Evolutionary conservation across 148 eudicot genomes (phyloP).

Genomic region (Silene latifolia): DNA sequence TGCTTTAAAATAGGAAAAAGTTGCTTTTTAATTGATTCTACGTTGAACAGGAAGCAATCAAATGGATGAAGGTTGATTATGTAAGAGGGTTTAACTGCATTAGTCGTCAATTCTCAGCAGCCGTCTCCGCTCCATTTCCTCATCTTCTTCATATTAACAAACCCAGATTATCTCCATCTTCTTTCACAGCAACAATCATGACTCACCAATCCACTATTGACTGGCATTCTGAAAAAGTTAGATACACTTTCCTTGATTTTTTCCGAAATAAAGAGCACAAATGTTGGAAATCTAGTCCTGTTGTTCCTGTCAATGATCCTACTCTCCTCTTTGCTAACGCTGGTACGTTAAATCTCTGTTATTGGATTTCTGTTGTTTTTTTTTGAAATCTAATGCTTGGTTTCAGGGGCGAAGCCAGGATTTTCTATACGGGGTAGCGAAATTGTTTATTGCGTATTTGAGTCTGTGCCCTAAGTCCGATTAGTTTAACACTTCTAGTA

Average conservation of each 20-base stretch:
- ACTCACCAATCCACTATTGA: constrained; percentile 34
- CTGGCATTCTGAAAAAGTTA: constrained; percentile 72
- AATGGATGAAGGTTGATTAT: constrained; percentile 36
- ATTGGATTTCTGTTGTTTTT: neutral
- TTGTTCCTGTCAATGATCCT: constrained; percentile 89
- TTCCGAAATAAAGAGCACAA: constrained; percentile 54
- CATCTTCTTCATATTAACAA: neutral
- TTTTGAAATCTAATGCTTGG: neutral
- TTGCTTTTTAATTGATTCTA: too few relatives aligned
- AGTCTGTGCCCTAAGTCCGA: too few relatives aligned
- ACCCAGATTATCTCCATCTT: neutral
- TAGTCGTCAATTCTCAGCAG: neutral
- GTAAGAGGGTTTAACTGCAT: constrained; percentile 24
- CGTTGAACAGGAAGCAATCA: neutral
- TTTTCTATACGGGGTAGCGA: too few relatives aligned
- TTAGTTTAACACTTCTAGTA: too few relatives aligned
- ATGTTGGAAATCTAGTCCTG: constrained; percentile 86
- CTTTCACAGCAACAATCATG: constrained; percentile 27
- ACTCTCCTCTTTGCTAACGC: constrained; percentile 95
- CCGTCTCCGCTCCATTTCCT: neutral
- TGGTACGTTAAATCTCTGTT: constrained; percentile 38
- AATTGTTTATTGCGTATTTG: too few relatives aligned
- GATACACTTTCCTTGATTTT: constrained; percentile 59
- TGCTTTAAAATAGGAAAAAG: too few relatives aligned
- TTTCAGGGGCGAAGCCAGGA: neutral